Evolutionary conservation across 2,329 filamentous ascomycete species (phyloP).

Genomic region (Diaporthe sp.): DNA sequence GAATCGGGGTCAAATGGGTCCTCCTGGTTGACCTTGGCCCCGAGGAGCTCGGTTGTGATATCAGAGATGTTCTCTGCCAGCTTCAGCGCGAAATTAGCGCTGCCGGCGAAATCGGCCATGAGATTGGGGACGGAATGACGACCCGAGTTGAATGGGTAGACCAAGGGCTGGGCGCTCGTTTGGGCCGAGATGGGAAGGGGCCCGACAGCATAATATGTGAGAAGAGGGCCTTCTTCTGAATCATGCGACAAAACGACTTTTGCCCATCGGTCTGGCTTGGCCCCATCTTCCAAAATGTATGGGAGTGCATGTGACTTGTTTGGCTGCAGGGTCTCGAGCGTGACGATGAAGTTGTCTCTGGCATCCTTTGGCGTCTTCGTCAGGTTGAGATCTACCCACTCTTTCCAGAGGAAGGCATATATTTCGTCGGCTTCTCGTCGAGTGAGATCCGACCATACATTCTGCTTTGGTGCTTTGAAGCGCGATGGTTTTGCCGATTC

Average conservation of each 20-base stretch:
- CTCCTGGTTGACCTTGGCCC: conserved; percentile 49
- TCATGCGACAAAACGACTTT: conserved; percentile 60
- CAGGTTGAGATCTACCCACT: conserved; percentile 58
- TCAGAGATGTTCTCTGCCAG: conserved; percentile 51
- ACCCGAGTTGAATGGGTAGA: conserved; percentile 59
- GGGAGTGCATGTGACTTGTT: conserved; percentile 62
- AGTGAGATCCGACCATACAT: conserved; percentile 57
- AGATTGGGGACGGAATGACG: conserved; percentile 53
- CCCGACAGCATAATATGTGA: conserved; percentile 63
- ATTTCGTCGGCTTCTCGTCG: conserved; percentile 57
- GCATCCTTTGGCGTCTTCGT: conserved; percentile 53
- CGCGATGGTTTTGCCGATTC: neutral
- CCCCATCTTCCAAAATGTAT: conserved; percentile 55
- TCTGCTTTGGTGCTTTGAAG: conserved; percentile 53
- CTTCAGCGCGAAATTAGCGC: conserved; percentile 50
- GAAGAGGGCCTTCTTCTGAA: conserved; percentile 55
- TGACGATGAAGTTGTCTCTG: conserved; percentile 61
- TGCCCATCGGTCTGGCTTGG: conserved; percentile 56
- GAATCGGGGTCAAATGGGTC: conserved; percentile 48
- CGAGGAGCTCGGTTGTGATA: conserved; percentile 56
- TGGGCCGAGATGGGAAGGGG: conserved; percentile 57
- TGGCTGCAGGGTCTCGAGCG: conserved; percentile 59
- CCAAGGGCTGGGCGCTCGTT: conserved; percentile 54
- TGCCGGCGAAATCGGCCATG: conserved; percentile 49
- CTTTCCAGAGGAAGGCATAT: conserved; percentile 55